Evolutionary conservation across 495 filamentous ascomycete genomes (phyloP), one percentile per base, ranked within the genome.

Genomic region (Lophium mytilinum): DNA sequence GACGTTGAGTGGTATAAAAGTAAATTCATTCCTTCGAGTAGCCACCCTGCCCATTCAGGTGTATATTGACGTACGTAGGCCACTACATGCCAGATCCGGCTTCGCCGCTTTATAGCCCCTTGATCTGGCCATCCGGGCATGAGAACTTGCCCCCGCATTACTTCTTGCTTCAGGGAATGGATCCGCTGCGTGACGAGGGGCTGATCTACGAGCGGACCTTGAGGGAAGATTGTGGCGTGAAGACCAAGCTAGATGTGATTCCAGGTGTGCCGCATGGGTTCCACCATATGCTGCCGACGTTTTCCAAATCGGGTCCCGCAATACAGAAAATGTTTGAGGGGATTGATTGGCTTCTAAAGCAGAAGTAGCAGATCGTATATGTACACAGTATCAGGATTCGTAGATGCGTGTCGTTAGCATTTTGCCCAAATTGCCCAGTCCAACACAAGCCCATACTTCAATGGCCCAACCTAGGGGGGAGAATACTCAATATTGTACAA

Each of bases 61-160:
- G n/a, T 11, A 36, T 51, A 21, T 12, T 53, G 36, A 33, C 18
- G 36, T 14, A 5, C n/a, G 11, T n/a, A 57, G 55, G 36, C 10
- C 3, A 53, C n/a, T 54, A 64, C 54, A 58, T 61, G 37, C 15
- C 43, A 1, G 57, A 55, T 21, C 47, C 55, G 19, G 35, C 43
- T 11, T 47, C 37, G 8, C 52, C 37, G 19, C 33, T 50, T 9
- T 14, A 35, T 8, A 60, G 48, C 49, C 51, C 56, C 11, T 49
- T 59, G 0, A 12, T 56, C 35, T 56, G 52, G 56, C 56, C 61
- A 18, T 24, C 33, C 9, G 61, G 61, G 7, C 64, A 66, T 37
- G 57, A 59, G 24, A 37, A 42, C 3, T 53, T 74, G 8, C 74
- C 74, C 1, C 66, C 67, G 7, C 63, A 69, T 7, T 76, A 74